Evolutionary conservation across 768 basidiomycete species (phyloP).

Genomic region (Calocera viscosa): DNA sequence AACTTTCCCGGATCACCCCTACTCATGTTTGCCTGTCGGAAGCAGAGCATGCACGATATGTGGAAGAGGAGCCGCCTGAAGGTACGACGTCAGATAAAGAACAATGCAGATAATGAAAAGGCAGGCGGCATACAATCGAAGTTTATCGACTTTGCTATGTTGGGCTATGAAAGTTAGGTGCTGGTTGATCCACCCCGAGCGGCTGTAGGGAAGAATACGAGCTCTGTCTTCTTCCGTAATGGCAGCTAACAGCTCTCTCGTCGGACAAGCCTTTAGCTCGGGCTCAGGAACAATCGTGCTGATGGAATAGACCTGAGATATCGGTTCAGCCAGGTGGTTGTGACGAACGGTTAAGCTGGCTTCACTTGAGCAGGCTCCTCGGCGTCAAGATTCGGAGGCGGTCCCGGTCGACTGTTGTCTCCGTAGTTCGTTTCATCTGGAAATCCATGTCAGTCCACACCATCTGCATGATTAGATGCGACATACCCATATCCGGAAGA

Average conservation of each 20-base stretch:
- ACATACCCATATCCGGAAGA: conserved; percentile 56
- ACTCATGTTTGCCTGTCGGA: conserved; percentile 37
- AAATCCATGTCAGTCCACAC: conserved; percentile 11
- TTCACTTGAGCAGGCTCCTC: conserved; percentile 48
- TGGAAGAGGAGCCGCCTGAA: conserved; percentile 63
- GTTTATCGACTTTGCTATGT: conserved; percentile 44
- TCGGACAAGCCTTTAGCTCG: conserved; percentile 63
- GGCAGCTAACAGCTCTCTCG: conserved; percentile 44
- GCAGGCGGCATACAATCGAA: conserved; percentile 35
- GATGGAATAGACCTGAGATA: conserved; percentile 45
- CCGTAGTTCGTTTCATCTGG: conserved; percentile 54
- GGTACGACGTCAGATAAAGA: not conserved
- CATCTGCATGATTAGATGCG: not conserved
- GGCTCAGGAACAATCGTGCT: conserved; percentile 65
- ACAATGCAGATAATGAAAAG: not conserved
- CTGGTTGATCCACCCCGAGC: conserved; percentile 59
- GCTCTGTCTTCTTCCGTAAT: conserved; percentile 37
- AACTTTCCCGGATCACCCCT: conserved; percentile 37
- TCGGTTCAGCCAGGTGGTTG: not conserved
- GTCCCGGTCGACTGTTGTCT: conserved; percentile 60
- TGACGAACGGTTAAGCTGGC: not conserved
- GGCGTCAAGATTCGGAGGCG: conserved; percentile 56
- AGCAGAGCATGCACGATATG: conserved; percentile 68
- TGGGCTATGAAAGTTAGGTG: conserved; percentile 40
- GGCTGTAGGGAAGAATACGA: conserved; percentile 46